Percentiles rank a stretch among this genome's conserved stretches.
Conservation (phyloP, 1,284 basidiomycete species). For the Tremellales sp. region DNA sequence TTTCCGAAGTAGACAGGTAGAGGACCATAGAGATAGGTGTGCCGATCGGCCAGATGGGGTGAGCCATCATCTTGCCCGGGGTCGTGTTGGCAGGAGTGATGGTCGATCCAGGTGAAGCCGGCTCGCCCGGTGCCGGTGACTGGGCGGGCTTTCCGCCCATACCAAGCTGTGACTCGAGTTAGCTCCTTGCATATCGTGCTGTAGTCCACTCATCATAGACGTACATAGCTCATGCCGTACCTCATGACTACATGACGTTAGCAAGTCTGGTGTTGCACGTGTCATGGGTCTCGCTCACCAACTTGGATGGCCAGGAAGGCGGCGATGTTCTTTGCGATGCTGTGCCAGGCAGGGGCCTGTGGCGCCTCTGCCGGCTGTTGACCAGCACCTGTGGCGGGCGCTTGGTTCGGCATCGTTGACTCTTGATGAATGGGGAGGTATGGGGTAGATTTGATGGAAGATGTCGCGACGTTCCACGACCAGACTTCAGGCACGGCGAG, state of each 20-base stretch:
- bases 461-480: too few relatives aligned
- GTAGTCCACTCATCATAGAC: conserved; percentile 1
- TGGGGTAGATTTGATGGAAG: too few relatives aligned
- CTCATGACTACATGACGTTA: conserved; percentile 32
- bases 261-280: too few relatives aligned
- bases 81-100: conserved; percentile 8
- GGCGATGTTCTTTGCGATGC: too few relatives aligned
- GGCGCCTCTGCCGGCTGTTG: too few relatives aligned
- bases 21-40: conserved; percentile 61
- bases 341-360: too few relatives aligned
- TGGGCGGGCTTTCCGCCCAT: conserved; percentile 10
- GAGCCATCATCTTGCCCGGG: conserved; percentile 9
- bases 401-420: too few relatives aligned
- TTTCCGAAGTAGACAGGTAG: conserved; percentile 56
- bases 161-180: conserved; percentile 12
- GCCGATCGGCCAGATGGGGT: conserved; percentile 46
- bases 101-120: conserved; percentile 5
- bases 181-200: conserved; percentile 4
- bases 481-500: too few relatives aligned
- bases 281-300: too few relatives aligned
- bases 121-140: conserved; percentile 2
- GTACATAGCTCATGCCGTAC: conserved; percentile 41
- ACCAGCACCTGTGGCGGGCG: too few relatives aligned
- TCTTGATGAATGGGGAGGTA: too few relatives aligned
- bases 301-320: too few relatives aligned